Percentiles rank a stretch among this genome's conserved stretches.
These are phyloP conservation scores for Arachis stenosperma DNA, from an alignment of 306 rosid species.

Conservation along the genomic window DNA sequence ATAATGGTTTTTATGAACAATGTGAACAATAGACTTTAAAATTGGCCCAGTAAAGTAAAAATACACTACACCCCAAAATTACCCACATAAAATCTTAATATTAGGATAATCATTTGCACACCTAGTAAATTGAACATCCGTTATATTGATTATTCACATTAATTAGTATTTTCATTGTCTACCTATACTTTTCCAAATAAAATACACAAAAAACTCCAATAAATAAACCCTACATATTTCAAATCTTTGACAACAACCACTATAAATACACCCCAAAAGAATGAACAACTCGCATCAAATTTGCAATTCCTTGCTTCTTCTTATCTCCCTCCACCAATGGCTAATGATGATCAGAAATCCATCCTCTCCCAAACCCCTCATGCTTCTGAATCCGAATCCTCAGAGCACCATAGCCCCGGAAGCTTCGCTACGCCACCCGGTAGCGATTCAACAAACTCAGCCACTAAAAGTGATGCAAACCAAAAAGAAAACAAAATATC, in stretches of 20 bases:
- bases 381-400: conserved; percentile 33
- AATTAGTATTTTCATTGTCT: too few species aligned
- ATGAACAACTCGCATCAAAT: not conserved
- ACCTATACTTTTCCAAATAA: not conserved
- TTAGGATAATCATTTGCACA: too few species aligned
- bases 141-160: too few species aligned
- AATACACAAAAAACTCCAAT: not conserved
- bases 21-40: too few species aligned
- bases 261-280: not conserved
- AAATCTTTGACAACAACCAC: not conserved
- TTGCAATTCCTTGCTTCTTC: not conserved
- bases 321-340: conserved; percentile 36
- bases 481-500: not conserved
- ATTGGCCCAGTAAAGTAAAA: too few species aligned
- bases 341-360: conserved; percentile 18
- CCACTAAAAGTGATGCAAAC: not conserved
- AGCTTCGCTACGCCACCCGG: conserved; percentile 29
- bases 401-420: conserved; percentile 40
- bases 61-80: too few species aligned
- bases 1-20: too few species aligned
- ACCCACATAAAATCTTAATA: too few species aligned
- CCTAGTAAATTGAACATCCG: too few species aligned
- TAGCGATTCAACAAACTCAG: not conserved
- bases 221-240: not conserved
- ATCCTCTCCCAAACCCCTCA: conserved; percentile 41